Evolutionary conservation across 2,329 filamentous ascomycete genomes (phyloP).

Genomic region (Didymella keratinophila): DNA sequence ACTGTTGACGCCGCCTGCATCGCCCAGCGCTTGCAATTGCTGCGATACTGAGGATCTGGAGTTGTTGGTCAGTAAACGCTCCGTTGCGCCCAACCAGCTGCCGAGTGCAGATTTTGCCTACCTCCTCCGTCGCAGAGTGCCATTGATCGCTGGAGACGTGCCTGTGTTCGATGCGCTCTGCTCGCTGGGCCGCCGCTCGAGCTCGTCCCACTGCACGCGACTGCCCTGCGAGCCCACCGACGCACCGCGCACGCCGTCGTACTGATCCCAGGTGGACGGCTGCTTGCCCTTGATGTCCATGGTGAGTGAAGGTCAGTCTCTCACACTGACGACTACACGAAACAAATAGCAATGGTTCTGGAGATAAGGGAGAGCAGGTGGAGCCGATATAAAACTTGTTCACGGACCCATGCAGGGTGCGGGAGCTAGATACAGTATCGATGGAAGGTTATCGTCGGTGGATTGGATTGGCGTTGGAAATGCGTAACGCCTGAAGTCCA

Average conservation of each 20-base stretch:
- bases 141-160: conserved; percentile 30
- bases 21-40: conserved; percentile 62
- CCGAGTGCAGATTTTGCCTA: conserved; percentile 27
- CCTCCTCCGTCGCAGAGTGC: conserved; percentile 50
- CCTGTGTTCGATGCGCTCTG: conserved; percentile 42
- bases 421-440: conserved; percentile 42
- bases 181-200: conserved; percentile 41
- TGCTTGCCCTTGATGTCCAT: conserved; percentile 52
- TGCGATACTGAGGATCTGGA: conserved; percentile 58
- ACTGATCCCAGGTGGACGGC: conserved; percentile 57
- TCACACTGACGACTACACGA: conserved; percentile 5
- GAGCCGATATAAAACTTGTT: conserved; percentile 32
- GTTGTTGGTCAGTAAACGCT: conserved; percentile 13
- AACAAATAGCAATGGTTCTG: conserved; percentile 6
- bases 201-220: conserved; percentile 51
- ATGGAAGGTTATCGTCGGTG: conserved; percentile 38
- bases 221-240: conserved; percentile 47
- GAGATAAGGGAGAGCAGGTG: conserved; percentile 22
- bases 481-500: conserved; percentile 21
- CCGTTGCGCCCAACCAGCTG: conserved; percentile 7
- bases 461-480: conserved; percentile 35
- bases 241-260: conserved; percentile 53
- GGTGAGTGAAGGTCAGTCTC: conserved; percentile 18
- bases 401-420: conserved; percentile 38
- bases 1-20: conserved; percentile 90